Conservation (phyloP, 495 filamentous ascomycete genomes). For the Podospora sp. region DNA sequence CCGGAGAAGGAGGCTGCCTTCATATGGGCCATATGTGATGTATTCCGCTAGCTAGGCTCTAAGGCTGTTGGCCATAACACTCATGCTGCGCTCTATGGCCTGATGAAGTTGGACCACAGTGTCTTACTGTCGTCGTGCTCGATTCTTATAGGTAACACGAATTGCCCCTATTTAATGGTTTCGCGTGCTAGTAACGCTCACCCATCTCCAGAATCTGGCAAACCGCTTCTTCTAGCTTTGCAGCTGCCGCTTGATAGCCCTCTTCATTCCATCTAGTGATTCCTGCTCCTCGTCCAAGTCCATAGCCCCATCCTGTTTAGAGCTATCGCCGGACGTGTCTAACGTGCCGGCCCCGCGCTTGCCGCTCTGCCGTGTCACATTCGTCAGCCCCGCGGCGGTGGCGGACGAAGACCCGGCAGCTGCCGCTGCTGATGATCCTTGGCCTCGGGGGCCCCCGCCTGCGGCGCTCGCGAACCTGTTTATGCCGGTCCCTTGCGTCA, state of each 20-base stretch:
- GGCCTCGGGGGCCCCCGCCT: not conserved
- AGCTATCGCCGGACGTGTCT: conserved; percentile 55
- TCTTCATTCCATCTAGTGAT: conserved; percentile 38
- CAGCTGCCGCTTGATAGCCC: conserved; percentile 43
- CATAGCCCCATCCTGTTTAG: conserved; percentile 45
- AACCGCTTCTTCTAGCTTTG: not conserved
- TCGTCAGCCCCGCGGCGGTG: not conserved
- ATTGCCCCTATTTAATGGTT: too few relatives aligned
- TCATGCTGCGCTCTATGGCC: not conserved
- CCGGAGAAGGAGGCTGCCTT: not conserved
- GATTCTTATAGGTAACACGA: too few relatives aligned
- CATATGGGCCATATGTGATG: not conserved
- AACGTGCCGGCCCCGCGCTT: conserved; percentile 50
- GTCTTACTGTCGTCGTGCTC: too few relatives aligned
- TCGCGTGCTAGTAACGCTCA: too few relatives aligned
- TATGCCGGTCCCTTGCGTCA: conserved; percentile 11
- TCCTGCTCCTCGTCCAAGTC: conserved; percentile 40
- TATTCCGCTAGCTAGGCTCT: not conserved
- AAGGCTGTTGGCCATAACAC: not conserved
- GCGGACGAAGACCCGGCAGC: conserved; percentile 1
- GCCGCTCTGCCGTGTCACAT: not conserved
- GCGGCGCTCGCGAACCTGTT: conserved; percentile 17
- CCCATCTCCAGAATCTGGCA: too few relatives aligned
- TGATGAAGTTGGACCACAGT: not conserved
- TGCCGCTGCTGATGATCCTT: conserved; percentile 13